Base-by-base conservation (phyloP, 2,329 filamentous ascomycete species). In the Tympanopsis confertula region DNA sequence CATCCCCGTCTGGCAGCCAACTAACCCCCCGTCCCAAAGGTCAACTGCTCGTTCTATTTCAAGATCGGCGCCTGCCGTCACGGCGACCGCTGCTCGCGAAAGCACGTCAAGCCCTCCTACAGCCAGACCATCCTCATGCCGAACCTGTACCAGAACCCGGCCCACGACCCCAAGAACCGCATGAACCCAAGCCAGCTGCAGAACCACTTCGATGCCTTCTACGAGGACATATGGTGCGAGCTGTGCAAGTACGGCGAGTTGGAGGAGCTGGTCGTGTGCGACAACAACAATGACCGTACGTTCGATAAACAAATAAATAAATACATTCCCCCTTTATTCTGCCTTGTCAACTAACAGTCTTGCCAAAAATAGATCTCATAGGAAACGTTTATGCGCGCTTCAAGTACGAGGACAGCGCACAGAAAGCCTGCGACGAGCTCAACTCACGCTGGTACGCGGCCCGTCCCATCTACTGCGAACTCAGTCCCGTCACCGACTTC, bases 21-120 rank as follows among this genome's bases (percentile, higher is more conserved):
- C 44, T 46, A 39, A 47, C 41, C 24, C 35, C 29, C 33, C 30
- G 30, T 19, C 24, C 36, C 22, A 30, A 38, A 51, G 52, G 88
- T 95, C 69, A 95, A 96, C 75, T 95, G 91, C 76, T 91, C 84
- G 41, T 98, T 98, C 77, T 98, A 98, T 78, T 88, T 95, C 83
- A 98, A 98, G 71, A 98, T 98, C 62, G 91, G 91, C 59, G 91
- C 91, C 39, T 98, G 91, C 70, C 82, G 91, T 45, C 91, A 98
- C 71, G 91, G 91, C 57, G 91, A 98, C 66, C 86, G 91, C 55
- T 98, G 91, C 74, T 93, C 85, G 44, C 82, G 91, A 52, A 98
- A 98, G 65, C 91, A 98, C 65, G 91, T 98, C 69, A 98, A 98
- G 69, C 91, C 91, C 1, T 94, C 87, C 17, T 98, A 98, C 75